Conservation (phyloP, 208 protist genomes). For the Naegleria lovaniensis region DNA sequence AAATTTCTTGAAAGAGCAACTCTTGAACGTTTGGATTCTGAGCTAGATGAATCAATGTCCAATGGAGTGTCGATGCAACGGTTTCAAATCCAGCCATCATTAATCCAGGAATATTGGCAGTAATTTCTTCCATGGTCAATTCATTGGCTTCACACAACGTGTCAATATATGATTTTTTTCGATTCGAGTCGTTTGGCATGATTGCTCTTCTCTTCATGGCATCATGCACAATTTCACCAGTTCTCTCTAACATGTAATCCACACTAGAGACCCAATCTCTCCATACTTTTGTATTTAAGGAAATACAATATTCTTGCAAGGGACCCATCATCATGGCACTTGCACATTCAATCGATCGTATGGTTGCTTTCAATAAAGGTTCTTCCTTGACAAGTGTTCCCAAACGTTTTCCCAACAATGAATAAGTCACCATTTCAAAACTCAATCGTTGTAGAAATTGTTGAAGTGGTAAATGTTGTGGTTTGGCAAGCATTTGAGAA, state of each 20-base stretch:
- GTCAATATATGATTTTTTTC: slow-evolving; percentile 15
- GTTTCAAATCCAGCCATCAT: slow-evolving; percentile 29
- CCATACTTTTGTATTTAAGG: neutral
- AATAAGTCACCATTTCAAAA: slow-evolving; percentile 17
- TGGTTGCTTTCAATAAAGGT: neutral
- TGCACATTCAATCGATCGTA: slow-evolving; percentile 21
- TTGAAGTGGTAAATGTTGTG: neutral
- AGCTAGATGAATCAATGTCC: slow-evolving; percentile 25
- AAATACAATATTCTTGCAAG: neutral
- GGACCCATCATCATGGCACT: slow-evolving; percentile 23
- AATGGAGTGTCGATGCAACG: neutral
- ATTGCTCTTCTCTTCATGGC: neutral
- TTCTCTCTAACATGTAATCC: slow-evolving; percentile 15
- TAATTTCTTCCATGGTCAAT: neutral
- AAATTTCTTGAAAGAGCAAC: neutral
- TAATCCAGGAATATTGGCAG: slow-evolving; percentile 17
- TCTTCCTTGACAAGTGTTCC: neutral
- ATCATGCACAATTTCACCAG: neutral
- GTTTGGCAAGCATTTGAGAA: neutral
- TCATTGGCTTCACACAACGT: neutral
- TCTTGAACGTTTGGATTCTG: neutral
- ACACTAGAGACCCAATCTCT: neutral
- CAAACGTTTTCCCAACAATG: neutral
- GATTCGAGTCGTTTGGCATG: too few species aligned
- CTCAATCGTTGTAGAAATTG: neutral